Base-by-base conservation (phyloP, 192 early-diverging fungal genomes). In the Allomyces javanicus region DNA sequence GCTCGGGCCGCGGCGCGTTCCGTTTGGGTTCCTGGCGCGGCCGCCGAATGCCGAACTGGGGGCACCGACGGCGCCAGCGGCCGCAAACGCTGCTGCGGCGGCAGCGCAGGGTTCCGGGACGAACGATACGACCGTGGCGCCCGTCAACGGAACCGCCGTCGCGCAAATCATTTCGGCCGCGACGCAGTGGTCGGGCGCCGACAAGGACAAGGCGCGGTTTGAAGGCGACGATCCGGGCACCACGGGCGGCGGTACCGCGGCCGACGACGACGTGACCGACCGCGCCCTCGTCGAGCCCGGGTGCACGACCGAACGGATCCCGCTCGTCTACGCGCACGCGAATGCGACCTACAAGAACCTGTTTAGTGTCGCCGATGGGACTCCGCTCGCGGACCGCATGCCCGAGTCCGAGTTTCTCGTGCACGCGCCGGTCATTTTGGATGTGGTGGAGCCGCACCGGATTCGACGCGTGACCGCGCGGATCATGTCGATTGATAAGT, bases 341-440 rank as follows among this genome's bases (percentile, higher is more conserved):
- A 25, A 23, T 64, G 24, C 24, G 62, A 24, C 62, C 22, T 62
- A 24, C 24, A 24, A 62, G 22, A 64, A 33, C n/a, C 24, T 64
- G 24, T 27, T 64, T 6, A 64, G 33, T 26, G 24, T 27, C 10
- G 24, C 26, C 9, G 33, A 40, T 19, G 24, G 64, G 0, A 25
- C 33, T 1, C 64, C 26, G n/a, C 33, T 40, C 7, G 33, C 33
- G 4, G 33, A 40, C 33, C 33, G 33, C 0, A 40, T 40, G 33
- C 33, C 33, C 33, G 33, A 40, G 33, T 40, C 74, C 2, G 82
- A 84, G 68, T 84, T 84, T 66, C 78, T 77, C 10, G 24, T 79
- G 11, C 71, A 75, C 67, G 72, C 78, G 2, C 79, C 82, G 0
- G 82, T 84, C 7, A 23, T 84, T 9, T 77, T 84, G 33, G 78